A percentile compares a stretch with the other conserved stretches of the same genome.
These are phyloP conservation scores for Chaetoscypha palmicola DNA, from an alignment of 2,329 filamentous ascomycete genomes.

Conservation along the genomic window DNA sequence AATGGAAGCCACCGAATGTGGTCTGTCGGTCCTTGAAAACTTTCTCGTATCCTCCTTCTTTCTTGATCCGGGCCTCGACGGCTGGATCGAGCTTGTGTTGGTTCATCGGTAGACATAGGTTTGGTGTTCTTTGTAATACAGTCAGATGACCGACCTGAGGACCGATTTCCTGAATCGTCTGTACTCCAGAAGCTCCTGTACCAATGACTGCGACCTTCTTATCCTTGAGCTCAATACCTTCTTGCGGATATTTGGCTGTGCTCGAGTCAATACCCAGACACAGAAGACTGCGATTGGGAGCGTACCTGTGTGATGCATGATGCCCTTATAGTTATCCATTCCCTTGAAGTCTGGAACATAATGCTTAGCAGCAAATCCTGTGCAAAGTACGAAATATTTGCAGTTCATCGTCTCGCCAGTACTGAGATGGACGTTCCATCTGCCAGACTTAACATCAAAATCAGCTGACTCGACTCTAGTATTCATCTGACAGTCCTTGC, in stretches of 20 bases:
- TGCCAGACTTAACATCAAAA: constrained; percentile 32
- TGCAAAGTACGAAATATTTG: constrained; percentile 22
- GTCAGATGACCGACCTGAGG: constrained; percentile 34
- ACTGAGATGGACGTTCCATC: constrained; percentile 36
- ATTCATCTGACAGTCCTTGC: constrained; percentile 36
- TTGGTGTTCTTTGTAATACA: constrained; percentile 53
- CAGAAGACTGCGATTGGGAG: too few relatives aligned
- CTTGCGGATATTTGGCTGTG: constrained; percentile 13
- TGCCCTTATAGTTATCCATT: constrained; percentile 23
- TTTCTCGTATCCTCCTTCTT: constrained; percentile 32
- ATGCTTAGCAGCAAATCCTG: constrained; percentile 24
- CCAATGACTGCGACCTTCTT: constrained; percentile 51
- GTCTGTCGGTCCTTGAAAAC: constrained; percentile 39
- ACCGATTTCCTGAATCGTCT: constrained; percentile 26
- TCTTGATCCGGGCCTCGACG: constrained; percentile 39
- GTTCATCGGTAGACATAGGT: constrained; percentile 51
- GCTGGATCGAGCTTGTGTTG: constrained; percentile 36
- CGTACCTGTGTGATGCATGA: constrained; percentile 21
- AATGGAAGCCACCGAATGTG: constrained; percentile 46
- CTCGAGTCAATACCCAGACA: too few relatives aligned
- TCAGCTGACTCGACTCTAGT: constrained; percentile 35
- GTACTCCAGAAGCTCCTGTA: constrained; percentile 30
- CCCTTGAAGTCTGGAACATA: constrained; percentile 22
- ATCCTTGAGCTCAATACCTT: constrained; percentile 40
- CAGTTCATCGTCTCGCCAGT: constrained; percentile 28